phyloP scores from a whole-genome alignment of 495 filamentous ascomycete species.

The Aspergillus heteromorphus region DNA sequence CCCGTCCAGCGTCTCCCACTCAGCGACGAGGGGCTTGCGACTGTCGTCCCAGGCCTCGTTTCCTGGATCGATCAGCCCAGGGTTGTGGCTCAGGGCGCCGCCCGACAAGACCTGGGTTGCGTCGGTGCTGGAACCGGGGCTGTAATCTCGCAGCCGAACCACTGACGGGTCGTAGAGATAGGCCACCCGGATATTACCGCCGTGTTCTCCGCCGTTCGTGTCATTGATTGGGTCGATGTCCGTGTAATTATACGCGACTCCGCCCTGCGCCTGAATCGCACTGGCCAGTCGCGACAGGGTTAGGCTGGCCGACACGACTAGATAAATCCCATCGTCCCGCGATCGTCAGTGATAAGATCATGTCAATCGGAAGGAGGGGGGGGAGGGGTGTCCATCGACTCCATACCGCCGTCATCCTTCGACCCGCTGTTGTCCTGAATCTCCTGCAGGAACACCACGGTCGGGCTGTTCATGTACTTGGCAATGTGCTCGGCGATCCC shows the following conservation, averaged over 20 bases:
- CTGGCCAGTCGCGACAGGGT: slow-evolving; percentile 26
- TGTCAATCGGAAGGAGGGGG: no score
- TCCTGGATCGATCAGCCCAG: slow-evolving; percentile 51
- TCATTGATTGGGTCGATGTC: slow-evolving; percentile 45
- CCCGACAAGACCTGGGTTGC: slow-evolving; percentile 45
- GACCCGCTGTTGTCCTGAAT: slow-evolving; percentile 54
- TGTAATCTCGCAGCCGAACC: slow-evolving; percentile 43
- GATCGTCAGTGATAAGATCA: neutral
- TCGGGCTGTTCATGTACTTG: slow-evolving; percentile 46
- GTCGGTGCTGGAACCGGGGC: slow-evolving; percentile 36
- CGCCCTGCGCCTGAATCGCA: slow-evolving; percentile 9
- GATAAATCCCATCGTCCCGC: no score
- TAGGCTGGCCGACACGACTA: slow-evolving; percentile 29
- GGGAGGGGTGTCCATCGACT: no score
- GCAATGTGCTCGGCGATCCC: slow-evolving; percentile 51
- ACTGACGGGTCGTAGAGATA: slow-evolving; percentile 53
- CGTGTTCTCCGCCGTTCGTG: slow-evolving; percentile 52
- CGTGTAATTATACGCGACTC: slow-evolving; percentile 26
- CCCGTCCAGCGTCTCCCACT: slow-evolving; percentile 45
- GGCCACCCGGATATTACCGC: slow-evolving; percentile 60
- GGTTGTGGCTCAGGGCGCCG: slow-evolving; percentile 50
- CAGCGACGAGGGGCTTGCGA: slow-evolving; percentile 54
- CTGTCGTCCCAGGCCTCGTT: slow-evolving; percentile 47
- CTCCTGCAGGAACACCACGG: slow-evolving; percentile 56
- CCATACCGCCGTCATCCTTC: slow-evolving; percentile 43